phyloP scores from a whole-genome alignment of 495 filamentous ascomycete species.

The Tuber brumale region DNA sequence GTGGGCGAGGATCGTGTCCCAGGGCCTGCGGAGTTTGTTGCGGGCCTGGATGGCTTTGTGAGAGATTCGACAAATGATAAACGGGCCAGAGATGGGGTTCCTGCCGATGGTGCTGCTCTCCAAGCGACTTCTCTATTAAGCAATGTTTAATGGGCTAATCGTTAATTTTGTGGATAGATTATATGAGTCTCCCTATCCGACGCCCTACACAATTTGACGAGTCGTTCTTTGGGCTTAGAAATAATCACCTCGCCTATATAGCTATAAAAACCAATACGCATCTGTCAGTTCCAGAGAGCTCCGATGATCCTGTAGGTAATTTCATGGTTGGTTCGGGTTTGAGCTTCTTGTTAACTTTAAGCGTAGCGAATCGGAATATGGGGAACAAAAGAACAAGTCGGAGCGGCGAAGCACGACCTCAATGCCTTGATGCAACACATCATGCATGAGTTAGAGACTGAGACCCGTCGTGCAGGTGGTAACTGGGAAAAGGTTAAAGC shows the following conservation, averaged over 20 bases:
- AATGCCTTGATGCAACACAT: slow-evolving; percentile 27
- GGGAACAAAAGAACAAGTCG: slow-evolving; percentile 32
- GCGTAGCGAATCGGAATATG: slow-evolving; percentile 31
- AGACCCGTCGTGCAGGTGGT: background rate
- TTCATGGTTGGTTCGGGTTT: background rate
- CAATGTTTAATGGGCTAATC: slow-evolving; percentile 3
- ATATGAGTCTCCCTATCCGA: slow-evolving; percentile 23
- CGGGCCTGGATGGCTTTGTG: slow-evolving; percentile 29
- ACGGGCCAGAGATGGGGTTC: slow-evolving; percentile 27
- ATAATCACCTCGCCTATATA: slow-evolving; percentile 33
- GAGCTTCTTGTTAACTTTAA: slow-evolving; percentile 3
- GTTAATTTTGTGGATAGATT: slow-evolving; percentile 6
- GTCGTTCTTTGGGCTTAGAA: slow-evolving; percentile 28
- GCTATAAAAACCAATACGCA: slow-evolving; percentile 37
- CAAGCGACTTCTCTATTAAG: background rate
- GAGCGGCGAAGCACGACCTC: slow-evolving; percentile 30
- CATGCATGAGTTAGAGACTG: slow-evolving; percentile 26
- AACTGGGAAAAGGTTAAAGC: slow-evolving; percentile 32
- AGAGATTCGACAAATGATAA: slow-evolving; percentile 34
- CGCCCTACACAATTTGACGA: slow-evolving; percentile 30
- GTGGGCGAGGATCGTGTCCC: slow-evolving; percentile 8
- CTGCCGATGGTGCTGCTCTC: slow-evolving; percentile 16
- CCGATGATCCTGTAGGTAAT: slow-evolving; percentile 23
- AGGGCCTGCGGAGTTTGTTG: slow-evolving; percentile 29
- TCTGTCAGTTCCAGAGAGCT: slow-evolving; percentile 21